A percentile compares a stretch with the other conserved stretches of the same genome.
These are phyloP conservation scores for Triglochin maritima DNA, from an alignment of 106 monocot genomes.

Conservation along the genomic window DNA sequence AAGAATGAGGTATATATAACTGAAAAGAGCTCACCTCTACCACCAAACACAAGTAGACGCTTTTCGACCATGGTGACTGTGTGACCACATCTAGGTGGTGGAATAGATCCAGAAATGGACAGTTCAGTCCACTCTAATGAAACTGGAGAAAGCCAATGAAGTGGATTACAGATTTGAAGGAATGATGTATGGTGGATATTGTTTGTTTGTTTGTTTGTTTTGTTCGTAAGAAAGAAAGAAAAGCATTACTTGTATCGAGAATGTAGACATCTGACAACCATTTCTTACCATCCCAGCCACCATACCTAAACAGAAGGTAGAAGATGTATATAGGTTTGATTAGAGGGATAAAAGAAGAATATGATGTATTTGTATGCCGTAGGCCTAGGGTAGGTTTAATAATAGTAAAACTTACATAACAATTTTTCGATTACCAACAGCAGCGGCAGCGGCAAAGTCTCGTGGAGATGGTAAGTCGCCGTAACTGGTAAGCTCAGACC, in stretches of 20 bases:
- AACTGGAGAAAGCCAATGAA: constrained; percentile 29
- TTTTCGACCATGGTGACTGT: constrained; percentile 96
- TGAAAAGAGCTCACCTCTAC: constrained; percentile 50
- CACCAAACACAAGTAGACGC: constrained; percentile 85
- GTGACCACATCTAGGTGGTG: constrained; percentile 91
- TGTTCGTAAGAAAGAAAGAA: no score
- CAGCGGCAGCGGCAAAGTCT: constrained; percentile 91
- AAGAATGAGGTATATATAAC: no score
- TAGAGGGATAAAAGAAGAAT: no score
- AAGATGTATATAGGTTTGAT: no score
- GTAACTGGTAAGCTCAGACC: constrained; percentile 94
- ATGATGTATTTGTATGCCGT: no score
- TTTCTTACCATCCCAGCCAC: constrained; percentile 98
- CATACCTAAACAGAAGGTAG: constrained; percentile 91
- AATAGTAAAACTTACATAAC: constrained; percentile 91
- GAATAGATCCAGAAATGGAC: constrained; percentile 66
- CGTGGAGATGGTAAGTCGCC: constrained; percentile 93
- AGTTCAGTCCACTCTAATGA: constrained; percentile 93
- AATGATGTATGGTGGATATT: neutral
- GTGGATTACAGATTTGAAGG: neutral
- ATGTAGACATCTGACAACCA: constrained; percentile 98
- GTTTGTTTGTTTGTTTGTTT: no score
- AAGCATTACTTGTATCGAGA: neutral
- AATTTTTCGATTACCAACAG: constrained; percentile 88
- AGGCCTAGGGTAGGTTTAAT: no score